Percentiles rank a stretch among this genome's conserved stretches.
Evolutionary conservation across 2,329 filamentous ascomycete genomes (phyloP).

Genomic region (Paraphoma sp.): DNA sequence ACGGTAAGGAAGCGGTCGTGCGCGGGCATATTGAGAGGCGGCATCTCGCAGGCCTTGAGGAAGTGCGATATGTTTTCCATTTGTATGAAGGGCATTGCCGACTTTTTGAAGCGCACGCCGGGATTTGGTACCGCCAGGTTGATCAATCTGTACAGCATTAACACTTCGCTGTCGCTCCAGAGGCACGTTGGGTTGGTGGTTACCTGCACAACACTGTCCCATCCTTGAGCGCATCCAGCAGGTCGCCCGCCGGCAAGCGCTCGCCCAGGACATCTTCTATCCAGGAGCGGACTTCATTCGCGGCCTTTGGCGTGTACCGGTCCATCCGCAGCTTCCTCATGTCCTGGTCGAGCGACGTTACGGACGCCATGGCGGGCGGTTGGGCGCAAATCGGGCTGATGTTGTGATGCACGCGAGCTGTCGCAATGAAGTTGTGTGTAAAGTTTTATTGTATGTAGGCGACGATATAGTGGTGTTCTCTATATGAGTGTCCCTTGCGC

Average conservation of each 20-base stretch:
- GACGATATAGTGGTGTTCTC: neutral
- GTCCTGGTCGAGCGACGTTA: constrained; percentile 92
- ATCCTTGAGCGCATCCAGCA: constrained; percentile 87
- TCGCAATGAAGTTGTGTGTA: neutral
- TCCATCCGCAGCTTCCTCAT: constrained; percentile 91
- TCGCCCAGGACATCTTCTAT: constrained; percentile 83
- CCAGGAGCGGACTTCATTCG: constrained; percentile 84
- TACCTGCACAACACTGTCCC: constrained; percentile 93
- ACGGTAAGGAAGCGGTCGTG: constrained; percentile 98
- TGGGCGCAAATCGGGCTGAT: constrained; percentile 19
- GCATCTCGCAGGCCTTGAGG: constrained; percentile 82
- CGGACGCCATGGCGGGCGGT: constrained; percentile 76
- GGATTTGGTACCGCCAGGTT: constrained; percentile 80
- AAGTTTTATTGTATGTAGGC: neutral
- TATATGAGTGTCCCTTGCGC: no score
- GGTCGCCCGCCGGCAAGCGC: constrained; percentile 72
- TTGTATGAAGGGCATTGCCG: constrained; percentile 96
- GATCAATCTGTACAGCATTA: constrained; percentile 67
- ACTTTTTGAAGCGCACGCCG: constrained; percentile 87
- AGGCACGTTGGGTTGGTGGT: constrained; percentile 35
- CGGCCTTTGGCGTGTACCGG: constrained; percentile 89
- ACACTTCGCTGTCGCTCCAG: neutral
- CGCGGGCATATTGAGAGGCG: constrained; percentile 84
- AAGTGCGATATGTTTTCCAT: constrained; percentile 99
- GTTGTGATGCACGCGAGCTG: neutral